phyloP scores from a whole-genome alignment of 2,329 filamentous ascomycete species.

The Dryadomyces quercus-mongolicae region DNA sequence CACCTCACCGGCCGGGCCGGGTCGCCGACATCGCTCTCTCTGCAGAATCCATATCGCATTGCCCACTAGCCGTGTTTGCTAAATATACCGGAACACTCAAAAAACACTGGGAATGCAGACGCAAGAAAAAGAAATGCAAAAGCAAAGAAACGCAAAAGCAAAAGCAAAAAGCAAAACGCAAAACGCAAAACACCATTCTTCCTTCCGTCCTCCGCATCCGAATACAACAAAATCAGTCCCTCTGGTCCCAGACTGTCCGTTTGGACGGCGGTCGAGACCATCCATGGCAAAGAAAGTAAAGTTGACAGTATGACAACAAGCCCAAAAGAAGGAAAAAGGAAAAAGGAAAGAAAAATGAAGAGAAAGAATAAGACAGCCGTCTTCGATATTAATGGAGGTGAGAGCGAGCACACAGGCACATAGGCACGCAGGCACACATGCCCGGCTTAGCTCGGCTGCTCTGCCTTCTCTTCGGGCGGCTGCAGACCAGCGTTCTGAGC shows the following conservation, averaged over 20 bases:
- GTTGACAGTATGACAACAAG: background rate
- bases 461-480: constrained; percentile 25
- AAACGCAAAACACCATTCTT: background rate
- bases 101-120: background rate
- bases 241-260: too few species aligned
- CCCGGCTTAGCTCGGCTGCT: constrained; percentile 15
- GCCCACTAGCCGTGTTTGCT: constrained; percentile 1
- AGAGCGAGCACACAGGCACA: background rate
- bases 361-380: background rate
- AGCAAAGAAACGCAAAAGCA: background rate
- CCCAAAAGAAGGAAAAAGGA: background rate
- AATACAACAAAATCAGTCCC: background rate
- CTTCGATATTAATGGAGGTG: background rate
- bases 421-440: too few species aligned
- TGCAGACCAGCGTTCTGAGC: constrained; percentile 48
- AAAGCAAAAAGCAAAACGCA: background rate
- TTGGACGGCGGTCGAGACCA: too few species aligned
- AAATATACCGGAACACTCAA: background rate
- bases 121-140: background rate
- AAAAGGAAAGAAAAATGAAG: background rate
- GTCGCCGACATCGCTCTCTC: constrained; percentile 1
- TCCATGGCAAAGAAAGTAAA: background rate
- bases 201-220: background rate
- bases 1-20: background rate
- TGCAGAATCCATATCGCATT: background rate